These are phyloP conservation scores for Boletus sp. DNA, from an alignment of 768 basidiomycete species.

Conservation along the genomic window DNA sequence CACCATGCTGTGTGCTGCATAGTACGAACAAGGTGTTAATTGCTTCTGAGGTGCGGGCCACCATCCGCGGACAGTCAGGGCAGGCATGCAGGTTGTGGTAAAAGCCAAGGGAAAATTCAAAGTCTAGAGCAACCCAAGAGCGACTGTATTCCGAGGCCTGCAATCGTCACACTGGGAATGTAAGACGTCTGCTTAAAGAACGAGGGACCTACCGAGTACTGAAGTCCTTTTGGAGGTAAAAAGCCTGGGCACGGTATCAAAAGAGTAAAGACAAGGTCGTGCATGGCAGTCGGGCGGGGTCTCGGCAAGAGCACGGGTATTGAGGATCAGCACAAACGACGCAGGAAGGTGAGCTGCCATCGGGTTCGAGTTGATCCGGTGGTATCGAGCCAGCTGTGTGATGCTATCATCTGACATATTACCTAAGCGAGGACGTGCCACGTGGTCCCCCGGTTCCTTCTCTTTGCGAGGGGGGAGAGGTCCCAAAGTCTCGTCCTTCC, in stretches of 20 bases:
- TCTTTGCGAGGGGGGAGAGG: too few species aligned
- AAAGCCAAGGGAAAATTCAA: conserved; percentile 10
- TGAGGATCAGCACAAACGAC: conserved; percentile 4
- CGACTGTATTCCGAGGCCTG: background rate
- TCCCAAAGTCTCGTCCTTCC: too few species aligned
- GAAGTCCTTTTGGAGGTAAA: background rate
- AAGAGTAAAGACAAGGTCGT: conserved; percentile 3
- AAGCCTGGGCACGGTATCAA: background rate
- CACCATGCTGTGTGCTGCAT: background rate
- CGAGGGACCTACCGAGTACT: background rate
- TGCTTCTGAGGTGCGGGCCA: background rate
- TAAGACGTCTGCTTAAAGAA: background rate
- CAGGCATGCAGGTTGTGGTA: background rate
- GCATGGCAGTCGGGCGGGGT: background rate
- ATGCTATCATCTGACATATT: too few species aligned
- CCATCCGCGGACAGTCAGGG: conserved; percentile 8
- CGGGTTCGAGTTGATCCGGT: background rate
- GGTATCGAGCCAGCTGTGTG: background rate
- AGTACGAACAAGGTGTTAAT: background rate
- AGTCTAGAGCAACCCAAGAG: conserved; percentile 3
- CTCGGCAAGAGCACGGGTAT: background rate
- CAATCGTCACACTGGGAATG: conserved; percentile 7
- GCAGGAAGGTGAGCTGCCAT: background rate
- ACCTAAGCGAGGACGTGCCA: too few species aligned
- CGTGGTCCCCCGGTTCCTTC: too few species aligned